Evolutionary conservation across 768 basidiomycete species (phyloP).

Genomic region (Hericium alpestre): DNA sequence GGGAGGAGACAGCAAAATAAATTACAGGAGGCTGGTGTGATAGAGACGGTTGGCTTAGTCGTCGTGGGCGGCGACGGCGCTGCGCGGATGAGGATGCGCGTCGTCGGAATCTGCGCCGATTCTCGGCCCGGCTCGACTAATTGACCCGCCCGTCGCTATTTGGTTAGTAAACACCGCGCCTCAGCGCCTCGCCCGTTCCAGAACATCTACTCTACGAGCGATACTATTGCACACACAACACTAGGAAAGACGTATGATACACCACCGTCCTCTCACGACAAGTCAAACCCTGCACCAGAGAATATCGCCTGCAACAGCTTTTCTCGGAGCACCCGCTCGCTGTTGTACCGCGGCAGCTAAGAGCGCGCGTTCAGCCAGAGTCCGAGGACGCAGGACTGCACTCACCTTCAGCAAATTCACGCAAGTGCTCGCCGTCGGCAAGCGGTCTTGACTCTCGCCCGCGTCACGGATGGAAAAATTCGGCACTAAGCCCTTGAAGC

Average conservation of each 20-base stretch:
- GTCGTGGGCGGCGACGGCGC: slow-evolving; percentile 15
- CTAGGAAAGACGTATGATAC: no score
- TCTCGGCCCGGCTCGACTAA: not conserved
- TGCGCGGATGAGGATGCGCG: slow-evolving; percentile 15
- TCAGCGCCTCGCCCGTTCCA: no score
- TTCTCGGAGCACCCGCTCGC: slow-evolving; percentile 49
- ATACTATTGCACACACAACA: no score
- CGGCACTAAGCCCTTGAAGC: slow-evolving; percentile 80
- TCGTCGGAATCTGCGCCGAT: slow-evolving; percentile 9
- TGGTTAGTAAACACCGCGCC: not conserved
- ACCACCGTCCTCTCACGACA: slow-evolving; percentile 41
- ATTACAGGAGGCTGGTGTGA: slow-evolving; percentile 13
- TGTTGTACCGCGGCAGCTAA: slow-evolving; percentile 63
- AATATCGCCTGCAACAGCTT: slow-evolving; percentile 84
- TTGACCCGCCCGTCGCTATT: not conserved
- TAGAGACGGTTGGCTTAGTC: slow-evolving; percentile 12
- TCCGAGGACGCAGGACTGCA: not conserved
- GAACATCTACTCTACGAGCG: no score
- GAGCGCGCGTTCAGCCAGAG: not conserved
- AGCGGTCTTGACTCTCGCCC: slow-evolving; percentile 56
- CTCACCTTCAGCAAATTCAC: slow-evolving; percentile 83
- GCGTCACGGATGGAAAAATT: slow-evolving; percentile 83
- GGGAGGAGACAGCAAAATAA: slow-evolving; percentile 18
- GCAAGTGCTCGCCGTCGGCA: slow-evolving; percentile 78
- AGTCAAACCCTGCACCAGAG: slow-evolving; percentile 84